These are phyloP conservation scores for Plasmodium cynomolgi DNA, from an alignment of 169 alveolate genomes.

Conservation along the genomic window DNA sequence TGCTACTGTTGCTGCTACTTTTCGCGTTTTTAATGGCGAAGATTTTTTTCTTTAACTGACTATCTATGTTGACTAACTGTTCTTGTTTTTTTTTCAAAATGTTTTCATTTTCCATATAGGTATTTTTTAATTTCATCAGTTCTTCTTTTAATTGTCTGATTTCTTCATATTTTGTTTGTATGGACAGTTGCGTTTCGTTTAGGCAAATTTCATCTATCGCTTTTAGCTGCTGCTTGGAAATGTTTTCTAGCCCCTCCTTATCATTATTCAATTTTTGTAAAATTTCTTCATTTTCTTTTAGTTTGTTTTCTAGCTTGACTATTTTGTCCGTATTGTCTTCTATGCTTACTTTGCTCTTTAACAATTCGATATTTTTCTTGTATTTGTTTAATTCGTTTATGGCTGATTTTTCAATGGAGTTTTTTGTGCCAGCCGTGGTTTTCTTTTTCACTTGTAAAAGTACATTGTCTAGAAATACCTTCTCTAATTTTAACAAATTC, in stretches of 20 bases:
- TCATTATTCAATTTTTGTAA: constrained; percentile 67
- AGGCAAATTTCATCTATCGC: constrained; percentile 70
- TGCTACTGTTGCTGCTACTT: not conserved
- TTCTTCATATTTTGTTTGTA: constrained; percentile 74
- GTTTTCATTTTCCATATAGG: constrained; percentile 53
- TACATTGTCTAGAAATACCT: constrained; percentile 39
- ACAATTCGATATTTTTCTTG: constrained; percentile 56
- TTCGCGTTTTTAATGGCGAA: constrained; percentile 37
- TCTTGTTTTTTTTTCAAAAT: constrained; percentile 63
- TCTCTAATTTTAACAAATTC: constrained; percentile 49
- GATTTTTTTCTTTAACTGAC: constrained; percentile 61
- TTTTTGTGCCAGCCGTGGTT: constrained; percentile 19
- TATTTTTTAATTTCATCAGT: constrained; percentile 34
- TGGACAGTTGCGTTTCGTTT: constrained; percentile 66
- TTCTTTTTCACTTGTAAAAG: constrained; percentile 58
- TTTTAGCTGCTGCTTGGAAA: constrained; percentile 60
- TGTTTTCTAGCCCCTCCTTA: constrained; percentile 54
- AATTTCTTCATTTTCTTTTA: constrained; percentile 69
- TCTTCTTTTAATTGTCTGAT: constrained; percentile 62
- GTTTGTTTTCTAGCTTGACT: constrained; percentile 57
- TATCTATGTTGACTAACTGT: constrained; percentile 53
- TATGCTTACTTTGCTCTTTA: constrained; percentile 66
- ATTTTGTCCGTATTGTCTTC: constrained; percentile 70
- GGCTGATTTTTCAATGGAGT: constrained; percentile 61
- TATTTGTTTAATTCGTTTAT: constrained; percentile 60